These are phyloP conservation scores for Begonia fuchsioides DNA, from an alignment of 306 rosid species.

Conservation along the genomic window DNA sequence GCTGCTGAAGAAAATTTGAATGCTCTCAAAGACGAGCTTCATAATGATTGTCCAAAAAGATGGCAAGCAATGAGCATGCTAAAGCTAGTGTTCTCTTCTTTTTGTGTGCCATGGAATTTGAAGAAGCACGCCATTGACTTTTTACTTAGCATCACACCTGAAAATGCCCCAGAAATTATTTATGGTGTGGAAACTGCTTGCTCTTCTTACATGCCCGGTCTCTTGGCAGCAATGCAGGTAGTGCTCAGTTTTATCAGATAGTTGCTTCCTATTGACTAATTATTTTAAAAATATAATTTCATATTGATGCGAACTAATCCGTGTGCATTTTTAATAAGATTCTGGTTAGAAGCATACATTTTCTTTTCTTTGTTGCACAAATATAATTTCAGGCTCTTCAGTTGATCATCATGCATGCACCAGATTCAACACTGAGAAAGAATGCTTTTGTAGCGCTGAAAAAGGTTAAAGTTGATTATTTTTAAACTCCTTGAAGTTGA, in stretches of 20 bases:
- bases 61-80: slow-evolving; percentile 78
- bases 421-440: slow-evolving; percentile 44
- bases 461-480: slow-evolving; percentile 33
- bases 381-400: slow-evolving; percentile 56
- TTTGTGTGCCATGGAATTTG: slow-evolving; percentile 55
- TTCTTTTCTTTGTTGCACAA: slow-evolving; percentile 10
- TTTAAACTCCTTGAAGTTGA: slow-evolving; percentile 6
- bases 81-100: slow-evolving; percentile 44
- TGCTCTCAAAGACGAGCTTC: slow-evolving; percentile 41
- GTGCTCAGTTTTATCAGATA: not conserved
- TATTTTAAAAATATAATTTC: not conserved
- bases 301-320: too few species aligned
- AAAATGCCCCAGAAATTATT: slow-evolving; percentile 15
- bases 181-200: slow-evolving; percentile 26
- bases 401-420: slow-evolving; percentile 50
- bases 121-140: slow-evolving; percentile 55
- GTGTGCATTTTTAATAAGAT: too few species aligned
- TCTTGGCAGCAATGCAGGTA: slow-evolving; percentile 75
- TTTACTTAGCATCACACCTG: slow-evolving; percentile 46
- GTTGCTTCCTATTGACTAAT: not conserved
- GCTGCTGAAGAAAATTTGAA: slow-evolving; percentile 41
- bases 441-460: slow-evolving; percentile 48
- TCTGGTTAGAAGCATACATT: too few species aligned
- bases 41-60: slow-evolving; percentile 42
- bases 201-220: slow-evolving; percentile 38